Evolutionary conservation across 2,329 filamentous ascomycete species (phyloP), one percentile per base, ranked within the genome.

Genomic region (Colletotrichum tropicicola): DNA sequence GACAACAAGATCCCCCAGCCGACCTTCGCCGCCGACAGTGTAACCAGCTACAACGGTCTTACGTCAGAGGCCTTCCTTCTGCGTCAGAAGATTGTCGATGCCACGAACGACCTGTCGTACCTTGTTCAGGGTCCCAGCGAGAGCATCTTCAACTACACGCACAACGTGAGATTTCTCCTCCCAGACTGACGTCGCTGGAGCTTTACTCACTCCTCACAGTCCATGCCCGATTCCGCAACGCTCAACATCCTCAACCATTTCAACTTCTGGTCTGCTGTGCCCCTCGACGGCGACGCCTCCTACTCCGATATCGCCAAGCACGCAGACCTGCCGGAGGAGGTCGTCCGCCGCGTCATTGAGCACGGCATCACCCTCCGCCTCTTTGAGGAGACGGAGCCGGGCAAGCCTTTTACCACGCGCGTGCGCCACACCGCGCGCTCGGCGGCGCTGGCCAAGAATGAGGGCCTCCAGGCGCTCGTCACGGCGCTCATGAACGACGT

Each of bases 231-330:
- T 65, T 75, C 78, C 4, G 75, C 80, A 6, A 69, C 73, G 10
- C 75, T 86, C 37, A 83, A 83, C 67, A 73, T 83, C 13, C 73
- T 86, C 15, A 85, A 85, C 70, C 75, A 82, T 66, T 86, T 86
- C 70, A 74, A 85, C 68, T 85, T 86, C 69, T 86, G 82, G 81
- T 74, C 77, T 10, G 79, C 81, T 5, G 82, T 87, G 6, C 83
- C 84, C 3, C 55, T 85, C 1, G 74, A 80, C 23, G 82, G 81
- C 15, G 74, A 77, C 4, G 81, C 82, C 6, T 80, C 81, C 3
- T 80, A 79, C 57, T 65, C 71, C 4, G 78, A 80, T 10, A 79
- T 83, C 17, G 74, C 80, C 15, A 67, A 74, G 27, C 70, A 75
- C 28, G 74, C 75, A 2, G 69, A 71, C 15, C 77, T 82, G 4